phyloP scores from a whole-genome alignment of 331 rosid genomes.

The Stylosanthes scabra region DNA sequence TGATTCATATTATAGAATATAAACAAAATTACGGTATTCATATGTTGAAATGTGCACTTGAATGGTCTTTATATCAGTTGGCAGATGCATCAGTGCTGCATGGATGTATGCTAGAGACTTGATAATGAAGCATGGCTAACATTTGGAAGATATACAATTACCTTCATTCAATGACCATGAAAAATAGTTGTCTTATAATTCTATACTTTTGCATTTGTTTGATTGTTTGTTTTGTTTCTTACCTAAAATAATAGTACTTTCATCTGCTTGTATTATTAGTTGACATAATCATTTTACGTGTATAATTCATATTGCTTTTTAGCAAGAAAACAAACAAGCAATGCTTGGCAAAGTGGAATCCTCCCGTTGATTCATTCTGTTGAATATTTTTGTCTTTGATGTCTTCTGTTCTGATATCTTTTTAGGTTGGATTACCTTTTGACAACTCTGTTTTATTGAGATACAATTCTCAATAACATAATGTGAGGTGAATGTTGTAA shows the following conservation, averaged over 20 bases:
- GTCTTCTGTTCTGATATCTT: slow-evolving; percentile 15
- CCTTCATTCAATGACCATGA: slow-evolving; percentile 12
- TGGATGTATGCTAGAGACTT: neutral
- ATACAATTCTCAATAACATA: neutral
- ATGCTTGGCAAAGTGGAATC: neutral
- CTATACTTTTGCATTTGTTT: neutral
- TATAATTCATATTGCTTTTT: neutral
- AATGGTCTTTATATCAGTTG: slow-evolving; percentile 6
- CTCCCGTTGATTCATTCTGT: neutral
- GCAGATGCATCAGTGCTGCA: slow-evolving; percentile 24
- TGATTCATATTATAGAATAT: slow-evolving; percentile 53
- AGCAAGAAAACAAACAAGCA: neutral
- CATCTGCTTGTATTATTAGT: neutral
- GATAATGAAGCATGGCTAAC: slow-evolving; percentile 3
- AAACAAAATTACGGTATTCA: slow-evolving; percentile 35
- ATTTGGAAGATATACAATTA: slow-evolving; percentile 15
- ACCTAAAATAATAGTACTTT: neutral
- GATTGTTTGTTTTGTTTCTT: neutral
- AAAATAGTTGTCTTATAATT: neutral
- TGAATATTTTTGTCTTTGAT: slow-evolving; percentile 8
- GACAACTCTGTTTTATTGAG: neutral
- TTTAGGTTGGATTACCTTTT: neutral
- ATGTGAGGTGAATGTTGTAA: too few relatives aligned
- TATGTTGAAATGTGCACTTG: slow-evolving; percentile 28
- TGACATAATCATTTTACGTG: neutral